A percentile compares a stretch with the other conserved stretches of the same genome.
Evolutionary conservation across 2,329 filamentous ascomycete species (phyloP).

Genomic region (Penicillium sp.): DNA sequence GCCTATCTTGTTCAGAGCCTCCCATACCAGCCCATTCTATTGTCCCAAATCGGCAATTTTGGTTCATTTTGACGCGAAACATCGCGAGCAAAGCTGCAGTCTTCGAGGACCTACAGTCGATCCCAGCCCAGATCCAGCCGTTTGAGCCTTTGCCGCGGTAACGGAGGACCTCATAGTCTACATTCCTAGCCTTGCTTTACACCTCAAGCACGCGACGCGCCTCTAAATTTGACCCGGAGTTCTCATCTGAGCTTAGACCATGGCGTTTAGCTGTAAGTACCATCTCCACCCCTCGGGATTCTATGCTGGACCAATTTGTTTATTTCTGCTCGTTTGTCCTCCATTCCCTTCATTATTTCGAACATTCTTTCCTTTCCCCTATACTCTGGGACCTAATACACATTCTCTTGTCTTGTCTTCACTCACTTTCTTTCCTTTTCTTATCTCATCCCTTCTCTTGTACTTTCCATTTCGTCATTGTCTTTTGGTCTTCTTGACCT

Average conservation of each 20-base stretch:
- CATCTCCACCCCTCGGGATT: slow-evolving; percentile 31
- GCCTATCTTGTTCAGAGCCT: slow-evolving; percentile 6
- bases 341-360: slow-evolving; percentile 32
- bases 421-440: slow-evolving; percentile 15
- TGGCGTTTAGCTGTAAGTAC: slow-evolving; percentile 42
- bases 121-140: slow-evolving; percentile 14
- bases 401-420: slow-evolving; percentile 22
- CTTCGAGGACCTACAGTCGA: slow-evolving; percentile 12
- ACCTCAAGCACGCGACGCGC: slow-evolving; percentile 41
- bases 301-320: slow-evolving; percentile 37
- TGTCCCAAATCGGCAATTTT: slow-evolving; percentile 3
- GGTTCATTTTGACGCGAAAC: slow-evolving; percentile 10
- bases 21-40: slow-evolving; percentile 17
- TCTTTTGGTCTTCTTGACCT: slow-evolving; percentile 14
- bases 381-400: slow-evolving; percentile 14
- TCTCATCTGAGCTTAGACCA: slow-evolving; percentile 32
- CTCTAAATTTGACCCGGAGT: slow-evolving; percentile 19
- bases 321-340: slow-evolving; percentile 42
- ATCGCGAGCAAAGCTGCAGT: slow-evolving; percentile 13
- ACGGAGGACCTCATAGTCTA: slow-evolving; percentile 40
- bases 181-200: slow-evolving; percentile 45
- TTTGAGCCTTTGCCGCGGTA: slow-evolving; percentile 29
- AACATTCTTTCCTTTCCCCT: slow-evolving; percentile 28
- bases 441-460: slow-evolving; percentile 24
- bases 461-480: slow-evolving; percentile 2